phyloP scores from a whole-genome alignment of 352 stramenopile species.

The Phytophthora lateralis region DNA sequence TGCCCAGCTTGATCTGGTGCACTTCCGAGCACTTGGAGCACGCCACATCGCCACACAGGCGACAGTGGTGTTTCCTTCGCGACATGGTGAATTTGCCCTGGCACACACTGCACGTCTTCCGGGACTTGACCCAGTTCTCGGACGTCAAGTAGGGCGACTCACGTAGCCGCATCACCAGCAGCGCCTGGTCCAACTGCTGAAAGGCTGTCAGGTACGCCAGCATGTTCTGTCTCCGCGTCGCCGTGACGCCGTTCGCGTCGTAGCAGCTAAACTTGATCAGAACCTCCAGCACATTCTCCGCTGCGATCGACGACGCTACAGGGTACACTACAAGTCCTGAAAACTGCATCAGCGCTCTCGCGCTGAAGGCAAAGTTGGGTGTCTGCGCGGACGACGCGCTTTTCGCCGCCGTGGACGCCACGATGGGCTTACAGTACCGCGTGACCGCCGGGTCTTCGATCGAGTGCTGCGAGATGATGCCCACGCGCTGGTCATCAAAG shows the following conservation, averaged over 20 bases:
- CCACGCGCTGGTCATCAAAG: constrained; percentile 56
- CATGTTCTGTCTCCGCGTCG: constrained; percentile 51
- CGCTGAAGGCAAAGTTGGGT: constrained; percentile 39
- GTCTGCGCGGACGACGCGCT: constrained; percentile 1
- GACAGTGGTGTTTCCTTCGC: constrained; percentile 72
- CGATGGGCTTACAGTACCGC: constrained; percentile 64
- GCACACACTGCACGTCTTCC: constrained; percentile 68
- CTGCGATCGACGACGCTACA: constrained; percentile 40
- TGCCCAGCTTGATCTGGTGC: constrained; percentile 63
- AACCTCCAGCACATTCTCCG: constrained; percentile 58
- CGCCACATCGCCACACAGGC: constrained; percentile 70
- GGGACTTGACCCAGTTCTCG: constrained; percentile 60
- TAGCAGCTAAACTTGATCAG: constrained; percentile 73
- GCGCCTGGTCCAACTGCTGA: constrained; percentile 50
- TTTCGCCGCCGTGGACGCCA: constrained; percentile 19
- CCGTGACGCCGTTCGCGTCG: constrained; percentile 49
- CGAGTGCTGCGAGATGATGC: constrained; percentile 75
- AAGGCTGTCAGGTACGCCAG: constrained; percentile 54
- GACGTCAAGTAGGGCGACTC: constrained; percentile 63
- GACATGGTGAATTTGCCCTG: constrained; percentile 63
- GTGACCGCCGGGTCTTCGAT: constrained; percentile 66
- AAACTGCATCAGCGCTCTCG: constrained; percentile 60
- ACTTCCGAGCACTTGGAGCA: constrained; percentile 77
- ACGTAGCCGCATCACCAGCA: constrained; percentile 66
- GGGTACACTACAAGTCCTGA: constrained; percentile 71